A percentile compares a stretch with the other conserved stretches of the same genome.
These are phyloP conservation scores for Erythrobasidium hasegawianum DNA, from an alignment of 1,284 basidiomycete species.

Conservation along the genomic window DNA sequence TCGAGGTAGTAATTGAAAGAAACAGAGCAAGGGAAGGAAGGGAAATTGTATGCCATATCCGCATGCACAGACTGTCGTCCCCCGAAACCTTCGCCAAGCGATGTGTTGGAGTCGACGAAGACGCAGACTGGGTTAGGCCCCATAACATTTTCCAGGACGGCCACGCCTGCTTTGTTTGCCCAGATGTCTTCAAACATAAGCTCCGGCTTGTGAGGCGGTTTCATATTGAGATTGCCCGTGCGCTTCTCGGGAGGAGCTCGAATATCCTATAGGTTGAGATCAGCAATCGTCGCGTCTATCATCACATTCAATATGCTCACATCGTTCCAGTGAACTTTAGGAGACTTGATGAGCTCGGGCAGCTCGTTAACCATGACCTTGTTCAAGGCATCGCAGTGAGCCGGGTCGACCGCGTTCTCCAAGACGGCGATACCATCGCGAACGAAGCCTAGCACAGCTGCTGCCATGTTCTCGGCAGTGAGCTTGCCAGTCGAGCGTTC, in stretches of 20 bases:
- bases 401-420: conserved; percentile 5
- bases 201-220: conserved; percentile 2
- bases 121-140: not conserved
- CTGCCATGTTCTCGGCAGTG: conserved; percentile 10
- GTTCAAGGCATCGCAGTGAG: not conserved
- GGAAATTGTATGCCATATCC: no score
- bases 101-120: not conserved
- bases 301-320: not conserved
- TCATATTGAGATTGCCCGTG: conserved; percentile 4
- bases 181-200: conserved; percentile 5
- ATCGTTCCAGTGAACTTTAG: conserved; percentile 10
- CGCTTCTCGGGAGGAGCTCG: conserved; percentile 15
- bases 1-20: no score
- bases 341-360: conserved; percentile 13
- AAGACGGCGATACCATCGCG: conserved; percentile 12
- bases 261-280: not conserved
- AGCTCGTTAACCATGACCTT: conserved; percentile 10
- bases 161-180: conserved; percentile 5
- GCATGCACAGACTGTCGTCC: not conserved
- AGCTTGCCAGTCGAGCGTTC: conserved; percentile 3
- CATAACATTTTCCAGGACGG: not conserved
- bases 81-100: conserved; percentile 5
- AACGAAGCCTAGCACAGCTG: conserved; percentile 6
- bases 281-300: not conserved
- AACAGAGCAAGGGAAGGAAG: no score